These are phyloP conservation scores for Globisporangium nunn DNA, from an alignment of 352 stramenopile species.

Conservation along the genomic window DNA sequence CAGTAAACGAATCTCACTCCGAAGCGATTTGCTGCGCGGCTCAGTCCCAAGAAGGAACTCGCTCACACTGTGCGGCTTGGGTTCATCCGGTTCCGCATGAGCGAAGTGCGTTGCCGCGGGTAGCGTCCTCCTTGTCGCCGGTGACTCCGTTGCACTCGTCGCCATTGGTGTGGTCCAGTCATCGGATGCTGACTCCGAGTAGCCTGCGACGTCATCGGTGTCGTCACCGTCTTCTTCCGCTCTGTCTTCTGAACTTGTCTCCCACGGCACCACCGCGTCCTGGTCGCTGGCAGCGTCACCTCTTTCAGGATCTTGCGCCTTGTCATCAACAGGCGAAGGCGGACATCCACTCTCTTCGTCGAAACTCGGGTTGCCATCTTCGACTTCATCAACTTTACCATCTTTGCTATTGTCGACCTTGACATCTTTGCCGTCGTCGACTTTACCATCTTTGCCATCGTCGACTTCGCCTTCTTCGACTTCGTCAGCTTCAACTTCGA, in stretches of 20 bases:
- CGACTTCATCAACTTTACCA: not conserved
- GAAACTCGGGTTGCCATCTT: not conserved
- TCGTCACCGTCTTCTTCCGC: constrained; percentile 10
- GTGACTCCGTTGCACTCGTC: too few species aligned
- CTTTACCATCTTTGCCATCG: not conserved
- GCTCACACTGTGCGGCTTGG: not conserved
- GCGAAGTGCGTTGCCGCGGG: too few species aligned
- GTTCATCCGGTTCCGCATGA: not conserved
- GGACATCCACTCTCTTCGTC: not conserved
- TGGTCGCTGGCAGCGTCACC: not conserved
- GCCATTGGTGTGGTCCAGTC: not conserved
- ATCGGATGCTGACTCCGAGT: not conserved
- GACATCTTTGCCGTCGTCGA: not conserved
- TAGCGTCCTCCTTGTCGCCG: too few species aligned
- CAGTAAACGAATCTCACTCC: constrained; percentile 9
- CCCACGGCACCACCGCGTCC: constrained; percentile 12
- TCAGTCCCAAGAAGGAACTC: constrained; percentile 6
- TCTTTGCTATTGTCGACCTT: not conserved
- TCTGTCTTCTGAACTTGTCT: constrained; percentile 19
- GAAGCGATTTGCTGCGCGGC: constrained; percentile 3
- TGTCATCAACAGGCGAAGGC: not conserved
- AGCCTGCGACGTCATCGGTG: not conserved
- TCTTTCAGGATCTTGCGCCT: not conserved
- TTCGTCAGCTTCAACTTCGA: not conserved
- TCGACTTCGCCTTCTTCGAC: not conserved